Base-by-base conservation (phyloP, 1,139 yeast species). In the Pneumocystis sp. region DNA sequence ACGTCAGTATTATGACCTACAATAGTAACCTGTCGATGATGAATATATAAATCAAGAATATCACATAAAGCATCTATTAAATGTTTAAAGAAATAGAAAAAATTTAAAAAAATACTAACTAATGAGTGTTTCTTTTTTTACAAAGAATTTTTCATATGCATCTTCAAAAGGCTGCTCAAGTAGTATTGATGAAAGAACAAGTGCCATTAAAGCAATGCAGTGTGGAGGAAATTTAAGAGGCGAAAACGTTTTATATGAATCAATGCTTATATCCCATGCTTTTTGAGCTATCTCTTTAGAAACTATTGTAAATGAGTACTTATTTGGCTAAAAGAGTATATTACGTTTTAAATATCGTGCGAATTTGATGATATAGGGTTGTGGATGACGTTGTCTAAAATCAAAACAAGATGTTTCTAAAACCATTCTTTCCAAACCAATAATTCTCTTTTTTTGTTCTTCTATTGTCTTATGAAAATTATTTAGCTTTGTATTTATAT, bases 241-340 rank as follows among this genome's bases (percentile, higher is more conserved):
- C 25, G 87, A 79, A 56, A 87, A 88, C 1, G 96, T 85, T 65
- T 85, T 82, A 73, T 86, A 84, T 17, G 86, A 79, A 73, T 93
- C 98, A 70, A 84, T 84, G 19, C 85, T 79, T 3, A 91, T 79
- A 34, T 83, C 76, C 96, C 97, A 93, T 3, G 91, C 85, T 63
- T 83, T 75, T 42, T 67, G 44, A 1, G 76, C 76, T 1, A 71
- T 69, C 5, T 68, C 70, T 61, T 70, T 65, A 21, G 64, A 39
- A 17, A 63, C 76, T 77, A 35, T 59, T 59, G 21, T 17, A 17
- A n/a, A 61, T 34, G 29, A 40, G 29, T 40, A 45, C 59, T 35
- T 39, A 62, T 10, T 59, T 17, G 4, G 21, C 15, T 67, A 37
- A 31, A 29, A 29, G 39, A 7, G 12, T 69, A 80, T 79, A 61